phyloP scores from a whole-genome alignment of 257 asterid species.

The Leonotis leonurus region DNA sequence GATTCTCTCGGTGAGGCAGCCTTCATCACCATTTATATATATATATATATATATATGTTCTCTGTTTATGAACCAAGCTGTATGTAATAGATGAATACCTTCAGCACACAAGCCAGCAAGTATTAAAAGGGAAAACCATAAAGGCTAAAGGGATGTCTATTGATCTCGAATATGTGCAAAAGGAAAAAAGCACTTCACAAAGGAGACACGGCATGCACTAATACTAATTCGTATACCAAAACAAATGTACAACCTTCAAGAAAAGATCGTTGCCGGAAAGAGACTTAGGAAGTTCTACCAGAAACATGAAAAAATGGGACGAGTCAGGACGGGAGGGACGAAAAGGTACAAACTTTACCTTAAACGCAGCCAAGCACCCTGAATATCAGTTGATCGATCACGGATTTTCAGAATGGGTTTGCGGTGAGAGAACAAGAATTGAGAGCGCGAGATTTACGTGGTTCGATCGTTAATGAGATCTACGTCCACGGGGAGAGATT shows the following conservation, averaged over 20 bases:
- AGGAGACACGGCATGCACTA: not conserved
- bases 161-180: not conserved
- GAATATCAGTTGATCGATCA: too few relatives aligned
- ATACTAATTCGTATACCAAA: not conserved
- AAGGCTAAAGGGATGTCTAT: not conserved
- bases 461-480: too few relatives aligned
- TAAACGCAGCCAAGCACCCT: not conserved
- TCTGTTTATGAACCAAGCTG: not conserved
- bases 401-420: too few relatives aligned
- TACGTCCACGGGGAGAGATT: too few relatives aligned
- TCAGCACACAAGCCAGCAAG: not conserved
- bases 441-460: too few relatives aligned
- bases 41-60: too few relatives aligned
- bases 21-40: constrained; percentile 41
- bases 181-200: not conserved
- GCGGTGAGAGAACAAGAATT: too few relatives aligned
- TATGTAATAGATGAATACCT: not conserved
- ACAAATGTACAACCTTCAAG: not conserved
- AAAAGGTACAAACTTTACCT: not conserved
- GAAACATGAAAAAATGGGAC: not conserved
- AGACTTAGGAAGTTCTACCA: not conserved
- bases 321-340: too few relatives aligned
- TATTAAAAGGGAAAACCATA: not conserved
- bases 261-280: not conserved
- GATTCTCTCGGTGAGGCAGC: constrained; percentile 57